A percentile compares a stretch with the other conserved stretches of the same genome.
phyloP scores from a whole-genome alignment of 495 filamentous ascomycete genomes.

The Podospora conica region DNA sequence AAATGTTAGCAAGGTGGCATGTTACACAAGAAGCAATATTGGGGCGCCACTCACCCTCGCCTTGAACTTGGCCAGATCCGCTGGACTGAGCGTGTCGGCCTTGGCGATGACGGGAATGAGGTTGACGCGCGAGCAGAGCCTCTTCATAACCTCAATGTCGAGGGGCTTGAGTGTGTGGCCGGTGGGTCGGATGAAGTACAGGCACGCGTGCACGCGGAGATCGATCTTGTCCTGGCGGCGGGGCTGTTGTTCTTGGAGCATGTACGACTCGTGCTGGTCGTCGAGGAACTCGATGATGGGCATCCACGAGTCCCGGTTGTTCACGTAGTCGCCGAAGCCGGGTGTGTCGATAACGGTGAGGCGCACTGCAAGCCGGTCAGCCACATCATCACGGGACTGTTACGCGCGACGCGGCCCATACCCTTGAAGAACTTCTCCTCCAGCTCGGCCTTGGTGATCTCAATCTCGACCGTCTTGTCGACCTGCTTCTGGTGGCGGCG shows the following conservation, averaged over 20 bases:
- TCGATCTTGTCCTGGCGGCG: slow-evolving; percentile 97
- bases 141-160: slow-evolving; percentile 99
- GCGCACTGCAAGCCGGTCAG: slow-evolving; percentile 59
- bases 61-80: slow-evolving; percentile 89
- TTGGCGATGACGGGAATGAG: slow-evolving; percentile 97
- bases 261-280: slow-evolving; percentile 99
- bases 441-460: slow-evolving; percentile 98
- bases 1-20: slow-evolving; percentile 23
- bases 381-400: slow-evolving; percentile 1
- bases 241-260: slow-evolving; percentile 99
- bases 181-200: slow-evolving; percentile 98
- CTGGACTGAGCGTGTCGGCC: slow-evolving; percentile 92
- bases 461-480: slow-evolving; percentile 99
- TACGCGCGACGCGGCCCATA: slow-evolving; percentile 33
- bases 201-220: slow-evolving; percentile 93
- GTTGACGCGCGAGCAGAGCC: slow-evolving; percentile 93
- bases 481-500: slow-evolving; percentile 97
- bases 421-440: slow-evolving; percentile 99
- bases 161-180: slow-evolving; percentile 97
- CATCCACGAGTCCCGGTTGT: slow-evolving; percentile 99
- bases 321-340: slow-evolving; percentile 98
- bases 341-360: slow-evolving; percentile 98
- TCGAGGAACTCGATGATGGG: slow-evolving; percentile 99
- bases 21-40: neutral
- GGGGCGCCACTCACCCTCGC: slow-evolving; percentile 55